These are phyloP conservation scores for Cucumis sativus DNA, from an alignment of 306 rosid species.

Conservation along the genomic window DNA sequence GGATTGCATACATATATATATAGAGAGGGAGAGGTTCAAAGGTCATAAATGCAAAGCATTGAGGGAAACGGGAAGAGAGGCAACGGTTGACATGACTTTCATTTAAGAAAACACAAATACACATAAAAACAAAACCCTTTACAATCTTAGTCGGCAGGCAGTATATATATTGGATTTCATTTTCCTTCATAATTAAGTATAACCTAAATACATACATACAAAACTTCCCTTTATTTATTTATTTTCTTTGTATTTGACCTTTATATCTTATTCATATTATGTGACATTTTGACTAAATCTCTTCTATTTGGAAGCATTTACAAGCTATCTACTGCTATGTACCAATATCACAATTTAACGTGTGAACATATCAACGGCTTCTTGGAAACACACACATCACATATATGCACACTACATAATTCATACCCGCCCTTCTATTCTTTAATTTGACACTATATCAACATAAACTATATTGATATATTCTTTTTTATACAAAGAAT, in stretches of 20 bases:
- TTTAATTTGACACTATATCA: no score
- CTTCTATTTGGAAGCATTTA: no score
- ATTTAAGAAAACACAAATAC: neutral
- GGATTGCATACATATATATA: neutral
- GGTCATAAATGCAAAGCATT: slow-evolving; percentile 5
- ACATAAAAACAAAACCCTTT: neutral
- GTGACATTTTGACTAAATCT: no score
- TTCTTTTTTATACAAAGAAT: no score
- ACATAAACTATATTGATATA: neutral
- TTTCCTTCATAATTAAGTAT: neutral
- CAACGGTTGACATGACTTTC: slow-evolving; percentile 4
- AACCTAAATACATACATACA: neutral
- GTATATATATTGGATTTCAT: neutral
- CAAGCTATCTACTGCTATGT: no score
- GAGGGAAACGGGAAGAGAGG: neutral
- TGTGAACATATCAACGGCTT: no score
- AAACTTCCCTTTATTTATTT: neutral
- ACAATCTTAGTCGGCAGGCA: neutral
- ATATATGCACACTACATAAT: no score
- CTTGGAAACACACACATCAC: no score
- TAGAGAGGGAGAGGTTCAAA: neutral
- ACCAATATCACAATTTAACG: no score
- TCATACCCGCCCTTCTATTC: no score
- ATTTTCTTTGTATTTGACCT: neutral
- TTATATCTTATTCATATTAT: neutral